Base-by-base conservation (phyloP, 2,329 filamentous ascomycete species). In the Cephalotrichum gorgonifer region DNA sequence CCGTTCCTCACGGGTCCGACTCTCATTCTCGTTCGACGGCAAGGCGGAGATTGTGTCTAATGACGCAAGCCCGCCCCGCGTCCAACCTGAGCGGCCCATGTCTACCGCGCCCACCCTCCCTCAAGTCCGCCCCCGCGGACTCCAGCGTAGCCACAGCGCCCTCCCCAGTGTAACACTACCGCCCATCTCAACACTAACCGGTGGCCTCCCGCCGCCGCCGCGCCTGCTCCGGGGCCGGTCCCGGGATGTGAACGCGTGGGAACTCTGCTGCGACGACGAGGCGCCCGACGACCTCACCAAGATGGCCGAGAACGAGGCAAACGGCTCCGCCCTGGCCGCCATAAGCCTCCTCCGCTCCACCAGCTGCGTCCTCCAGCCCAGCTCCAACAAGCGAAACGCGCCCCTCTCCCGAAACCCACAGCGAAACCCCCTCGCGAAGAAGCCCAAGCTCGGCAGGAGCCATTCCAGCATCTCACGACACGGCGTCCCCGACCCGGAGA, bases 211-310 rank as follows among this genome's bases (percentile, higher is more conserved):
- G 25, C 74, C 76, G 26, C 78, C 46, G 17, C 47, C 76, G 20
- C 71, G 72, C 31, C 68, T 83, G 17, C 68, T 70, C 30, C 81
- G 83, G 50, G 87, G 87, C 49, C 79, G 91, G 50, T 95, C 90
- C 50, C 82, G 88, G 49, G 87, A 96, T 63, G 87, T 89, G 17
- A 82, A 89, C 46, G 86, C 85, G 6, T 96, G 91, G 91, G 88
- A 95, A 60, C 88, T 88, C 50, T 90, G 86, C 68, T 91, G 88
- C 58, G 88, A 95, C 60, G 82, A 83, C 7, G 86, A 93, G 55
- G 70, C 78, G 47, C 82, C 85, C 41, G 87, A 88, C 58, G 86
- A 88, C 55, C 70, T 95, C 49, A 89, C 84, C 22, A 78, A 79
- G n/a, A 85, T 88, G 55, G 86, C 86, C 9, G 85, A 91, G 65